Evolutionary conservation across 2,329 filamentous ascomycete species (phyloP).

Genomic region (Elsinoe perseae): DNA sequence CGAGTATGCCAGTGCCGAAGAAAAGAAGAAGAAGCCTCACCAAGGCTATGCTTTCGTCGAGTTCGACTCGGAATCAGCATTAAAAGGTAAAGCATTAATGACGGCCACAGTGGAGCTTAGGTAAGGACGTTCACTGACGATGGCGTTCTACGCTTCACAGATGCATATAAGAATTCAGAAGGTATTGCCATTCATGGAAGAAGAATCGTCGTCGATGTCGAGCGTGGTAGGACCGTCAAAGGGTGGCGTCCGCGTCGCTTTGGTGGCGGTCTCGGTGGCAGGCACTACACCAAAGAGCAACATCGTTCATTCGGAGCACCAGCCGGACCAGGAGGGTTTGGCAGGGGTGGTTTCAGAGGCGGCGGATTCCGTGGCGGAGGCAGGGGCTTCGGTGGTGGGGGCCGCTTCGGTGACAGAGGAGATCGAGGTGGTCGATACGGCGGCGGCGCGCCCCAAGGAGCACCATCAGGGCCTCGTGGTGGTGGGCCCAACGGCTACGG

Average conservation of each 20-base stretch:
- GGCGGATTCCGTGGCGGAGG: conserved; percentile 44
- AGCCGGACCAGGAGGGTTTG: conserved; percentile 47
- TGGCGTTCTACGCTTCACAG: conserved; percentile 48
- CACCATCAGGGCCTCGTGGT: conserved; percentile 41
- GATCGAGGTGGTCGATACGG: conserved; percentile 33
- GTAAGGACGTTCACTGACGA: conserved; percentile 53
- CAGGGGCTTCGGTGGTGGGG: conserved; percentile 39
- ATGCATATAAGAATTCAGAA: conserved; percentile 82
- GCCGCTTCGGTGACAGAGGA: conserved; percentile 24
- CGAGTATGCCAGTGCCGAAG: conserved; percentile 27
- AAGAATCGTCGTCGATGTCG: conserved; percentile 88
- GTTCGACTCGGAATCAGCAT: conserved; percentile 94
- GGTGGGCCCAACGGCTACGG: conserved; percentile 28
- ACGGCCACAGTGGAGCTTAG: conserved; percentile 30
- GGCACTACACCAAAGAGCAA: conserved; percentile 80
- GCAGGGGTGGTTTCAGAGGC: conserved; percentile 38
- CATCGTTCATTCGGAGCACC: conserved; percentile 54
- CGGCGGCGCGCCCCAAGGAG: conserved; percentile 42
- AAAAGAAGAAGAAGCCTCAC: conserved; percentile 61
- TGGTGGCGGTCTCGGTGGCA: conserved; percentile 83
- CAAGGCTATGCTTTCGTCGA: conserved; percentile 94
- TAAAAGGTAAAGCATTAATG: conserved; percentile 69
- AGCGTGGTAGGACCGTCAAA: conserved; percentile 87
- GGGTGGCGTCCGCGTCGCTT: conserved; percentile 89
- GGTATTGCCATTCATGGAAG: conserved; percentile 88